Percentiles rank a stretch among this genome's conserved stretches.
These are phyloP conservation scores for Luvunga scandens DNA, from an alignment of 345 rosid genomes.

Conservation along the genomic window DNA sequence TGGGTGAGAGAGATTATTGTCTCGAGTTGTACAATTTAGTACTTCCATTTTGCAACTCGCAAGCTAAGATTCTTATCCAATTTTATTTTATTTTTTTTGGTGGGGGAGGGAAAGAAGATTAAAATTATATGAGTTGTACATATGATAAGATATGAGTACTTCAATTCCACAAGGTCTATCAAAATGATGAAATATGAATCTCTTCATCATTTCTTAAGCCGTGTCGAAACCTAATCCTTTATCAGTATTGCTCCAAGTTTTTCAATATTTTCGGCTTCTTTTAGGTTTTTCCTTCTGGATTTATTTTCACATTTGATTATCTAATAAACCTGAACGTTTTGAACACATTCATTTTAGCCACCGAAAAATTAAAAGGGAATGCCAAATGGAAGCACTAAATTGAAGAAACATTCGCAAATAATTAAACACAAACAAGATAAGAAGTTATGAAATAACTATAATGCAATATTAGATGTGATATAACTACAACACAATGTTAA, in stretches of 20 bases:
- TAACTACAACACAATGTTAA: no score
- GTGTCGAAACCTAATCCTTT: background rate
- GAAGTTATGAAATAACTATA: no score
- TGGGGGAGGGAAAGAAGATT: background rate
- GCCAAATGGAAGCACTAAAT: no score
- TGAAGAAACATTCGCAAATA: no score
- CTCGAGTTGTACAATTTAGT: background rate
- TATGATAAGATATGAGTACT: background rate
- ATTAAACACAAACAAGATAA: no score
- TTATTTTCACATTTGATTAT: background rate
- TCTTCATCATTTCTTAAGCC: background rate
- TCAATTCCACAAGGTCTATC: background rate
- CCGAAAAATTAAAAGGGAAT: background rate
- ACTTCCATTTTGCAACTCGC: background rate
- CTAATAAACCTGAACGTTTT: background rate
- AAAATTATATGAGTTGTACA: background rate
- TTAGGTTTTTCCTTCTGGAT: background rate
- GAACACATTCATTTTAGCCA: background rate
- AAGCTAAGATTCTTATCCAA: background rate
- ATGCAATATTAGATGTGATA: no score
- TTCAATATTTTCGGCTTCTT: background rate
- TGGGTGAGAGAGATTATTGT: background rate
- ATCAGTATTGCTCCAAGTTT: background rate
- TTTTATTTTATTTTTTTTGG: no score
- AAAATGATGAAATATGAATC: background rate